These are phyloP conservation scores for Thermothielavioides terrestris DNA, from an alignment of 495 filamentous ascomycete genomes.

Conservation along the genomic window DNA sequence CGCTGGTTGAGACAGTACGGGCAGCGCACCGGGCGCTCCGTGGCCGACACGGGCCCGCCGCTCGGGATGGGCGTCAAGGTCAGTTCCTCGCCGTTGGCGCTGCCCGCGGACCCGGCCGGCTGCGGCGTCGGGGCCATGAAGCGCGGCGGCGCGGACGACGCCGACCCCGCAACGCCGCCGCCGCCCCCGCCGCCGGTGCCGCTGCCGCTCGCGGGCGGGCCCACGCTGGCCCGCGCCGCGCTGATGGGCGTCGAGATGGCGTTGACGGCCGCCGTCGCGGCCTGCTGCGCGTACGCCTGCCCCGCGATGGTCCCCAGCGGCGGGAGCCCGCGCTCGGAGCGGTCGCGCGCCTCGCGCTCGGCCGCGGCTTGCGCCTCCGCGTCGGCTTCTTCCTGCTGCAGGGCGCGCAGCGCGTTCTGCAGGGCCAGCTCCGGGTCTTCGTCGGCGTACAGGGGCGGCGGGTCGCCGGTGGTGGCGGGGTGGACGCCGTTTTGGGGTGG, in stretches of 20 bases:
- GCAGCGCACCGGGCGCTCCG: conserved; percentile 44
- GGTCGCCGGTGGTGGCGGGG: conserved; percentile 13
- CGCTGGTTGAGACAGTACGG: conserved; percentile 50
- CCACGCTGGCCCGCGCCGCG: conserved; percentile 4
- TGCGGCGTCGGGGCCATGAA: conserved; percentile 18
- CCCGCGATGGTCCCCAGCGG: conserved; percentile 25
- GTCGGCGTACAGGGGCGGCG: conserved; percentile 21
- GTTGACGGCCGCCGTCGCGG: conserved; percentile 22
- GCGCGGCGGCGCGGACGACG: background rate
- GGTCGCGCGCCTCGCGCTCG: conserved; percentile 36
- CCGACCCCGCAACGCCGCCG: background rate
- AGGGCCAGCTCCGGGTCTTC: conserved; percentile 45
- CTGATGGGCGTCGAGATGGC: conserved; percentile 17
- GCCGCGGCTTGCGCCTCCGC: conserved; percentile 39
- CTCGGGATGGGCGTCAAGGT: conserved; percentile 44
- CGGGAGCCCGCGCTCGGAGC: conserved; percentile 35
- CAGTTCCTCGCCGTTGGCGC: conserved; percentile 26
- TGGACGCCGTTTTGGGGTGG: background rate
- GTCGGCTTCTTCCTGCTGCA: conserved; percentile 43
- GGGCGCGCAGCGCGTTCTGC: conserved; percentile 39
- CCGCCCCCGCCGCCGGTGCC: background rate
- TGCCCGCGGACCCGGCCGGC: background rate
- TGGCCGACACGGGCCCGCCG: conserved; percentile 31
- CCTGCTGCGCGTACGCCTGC: conserved; percentile 26
- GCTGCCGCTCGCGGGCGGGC: background rate